Conservation (phyloP, 1,284 basidiomycete genomes). For the Ustilago tritici region DNA sequence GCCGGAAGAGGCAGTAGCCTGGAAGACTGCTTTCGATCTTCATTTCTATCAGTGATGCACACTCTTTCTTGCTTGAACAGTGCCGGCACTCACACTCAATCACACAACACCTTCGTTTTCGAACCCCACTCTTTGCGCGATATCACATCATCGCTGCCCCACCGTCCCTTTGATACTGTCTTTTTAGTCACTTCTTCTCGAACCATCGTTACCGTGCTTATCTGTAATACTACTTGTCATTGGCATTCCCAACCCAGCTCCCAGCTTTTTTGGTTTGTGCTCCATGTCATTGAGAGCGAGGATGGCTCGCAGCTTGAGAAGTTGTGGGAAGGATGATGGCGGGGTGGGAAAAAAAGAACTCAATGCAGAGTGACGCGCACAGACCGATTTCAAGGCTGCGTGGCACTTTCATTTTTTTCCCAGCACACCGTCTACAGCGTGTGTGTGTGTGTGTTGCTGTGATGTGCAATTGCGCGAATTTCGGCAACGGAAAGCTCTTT, state of each 20-base stretch:
- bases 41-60: slow-evolving; percentile 42
- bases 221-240: slow-evolving; percentile 33
- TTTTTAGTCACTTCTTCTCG: not conserved
- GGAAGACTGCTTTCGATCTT: slow-evolving; percentile 57
- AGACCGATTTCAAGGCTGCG: slow-evolving; percentile 19
- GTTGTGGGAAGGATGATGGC: not conserved
- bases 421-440: not conserved
- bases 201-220: slow-evolving; percentile 16
- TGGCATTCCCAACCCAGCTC: not conserved
- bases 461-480: slow-evolving; percentile 6
- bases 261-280: not conserved
- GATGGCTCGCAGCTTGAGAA: not conserved
- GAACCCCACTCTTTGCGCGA: slow-evolving; percentile 7
- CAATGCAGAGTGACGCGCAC: slow-evolving; percentile 39
- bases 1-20: slow-evolving; percentile 46
- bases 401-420: not conserved
- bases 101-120: slow-evolving; percentile 8
- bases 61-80: not conserved
- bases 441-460: not conserved
- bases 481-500: slow-evolving; percentile 5
- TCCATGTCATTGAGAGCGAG: too few species aligned
- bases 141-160: not conserved
- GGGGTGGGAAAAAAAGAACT: slow-evolving; percentile 1
- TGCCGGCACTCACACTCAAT: not conserved
- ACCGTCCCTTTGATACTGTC: slow-evolving; percentile 5